Conservation (phyloP, 495 filamentous ascomycete species). For the Filosporella fistucella region DNA sequence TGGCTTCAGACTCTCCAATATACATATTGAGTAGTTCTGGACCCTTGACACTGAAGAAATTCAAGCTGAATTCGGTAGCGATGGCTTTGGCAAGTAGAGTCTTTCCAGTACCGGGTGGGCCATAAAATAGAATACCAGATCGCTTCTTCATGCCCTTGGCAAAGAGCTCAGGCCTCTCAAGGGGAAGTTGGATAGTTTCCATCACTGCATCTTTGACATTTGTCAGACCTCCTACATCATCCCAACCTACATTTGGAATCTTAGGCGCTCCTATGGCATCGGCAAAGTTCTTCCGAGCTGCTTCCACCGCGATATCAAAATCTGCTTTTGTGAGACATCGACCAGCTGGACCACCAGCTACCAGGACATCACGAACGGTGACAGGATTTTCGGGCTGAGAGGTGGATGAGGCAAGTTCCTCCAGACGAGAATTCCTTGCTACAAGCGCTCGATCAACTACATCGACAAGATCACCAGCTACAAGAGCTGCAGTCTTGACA, state of each 20-base stretch:
- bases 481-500: constrained; percentile 91
- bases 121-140: constrained; percentile 96
- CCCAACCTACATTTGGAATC: constrained; percentile 95
- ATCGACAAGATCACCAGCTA: constrained; percentile 90
- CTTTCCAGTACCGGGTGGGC: constrained; percentile 94
- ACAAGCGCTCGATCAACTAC: constrained; percentile 86
- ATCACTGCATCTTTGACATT: constrained; percentile 94
- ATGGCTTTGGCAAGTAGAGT: constrained; percentile 96
- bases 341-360: constrained; percentile 82
- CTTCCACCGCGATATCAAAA: constrained; percentile 86
- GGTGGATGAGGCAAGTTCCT: constrained; percentile 51
- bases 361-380: constrained; percentile 72
- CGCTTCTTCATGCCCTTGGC: constrained; percentile 99
- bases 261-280: constrained; percentile 97
- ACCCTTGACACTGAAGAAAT: constrained; percentile 98
- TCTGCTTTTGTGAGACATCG: constrained; percentile 79
- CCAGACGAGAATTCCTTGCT: constrained; percentile 67
- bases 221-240: constrained; percentile 89
- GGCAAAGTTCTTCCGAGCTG: constrained; percentile 93
- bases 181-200: constrained; percentile 93
- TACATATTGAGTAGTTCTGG: constrained; percentile 99
- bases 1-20: constrained; percentile 97
- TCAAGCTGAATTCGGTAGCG: constrained; percentile 95
- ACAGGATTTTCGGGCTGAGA: constrained; percentile 40
- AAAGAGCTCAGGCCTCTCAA: constrained; percentile 91